These are phyloP conservation scores for Hymenoscyphus salicellus DNA, from an alignment of 2,329 filamentous ascomycete genomes.

Conservation along the genomic window DNA sequence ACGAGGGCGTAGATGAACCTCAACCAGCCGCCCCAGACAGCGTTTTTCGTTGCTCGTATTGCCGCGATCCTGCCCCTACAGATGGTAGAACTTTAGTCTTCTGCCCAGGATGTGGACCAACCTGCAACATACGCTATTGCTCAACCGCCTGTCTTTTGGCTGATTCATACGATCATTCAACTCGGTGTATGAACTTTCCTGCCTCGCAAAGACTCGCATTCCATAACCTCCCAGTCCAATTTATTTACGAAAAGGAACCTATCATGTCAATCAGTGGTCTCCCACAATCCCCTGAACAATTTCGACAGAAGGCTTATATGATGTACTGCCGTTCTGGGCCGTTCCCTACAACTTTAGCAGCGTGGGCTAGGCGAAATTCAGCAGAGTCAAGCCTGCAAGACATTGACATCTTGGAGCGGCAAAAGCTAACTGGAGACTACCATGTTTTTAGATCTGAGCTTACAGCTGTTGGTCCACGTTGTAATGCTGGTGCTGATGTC, in stretches of 20 bases:
- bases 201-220: slow-evolving; percentile 1
- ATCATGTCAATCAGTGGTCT: slow-evolving; percentile 5
- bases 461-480: slow-evolving; percentile 9
- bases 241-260: slow-evolving; percentile 13
- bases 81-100: slow-evolving; percentile 17
- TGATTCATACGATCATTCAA: slow-evolving; percentile 23
- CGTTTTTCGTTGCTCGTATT: slow-evolving; percentile 16
- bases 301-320: slow-evolving; percentile 29
- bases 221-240: slow-evolving; percentile 7
- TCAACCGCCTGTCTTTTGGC: slow-evolving; percentile 29
- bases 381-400: slow-evolving; percentile 1
- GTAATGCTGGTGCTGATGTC: slow-evolving; percentile 22
- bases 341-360: slow-evolving; percentile 24
- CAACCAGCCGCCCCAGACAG: background rate
- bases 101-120: slow-evolving; percentile 28
- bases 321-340: slow-evolving; percentile 26
- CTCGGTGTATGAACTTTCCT: slow-evolving; percentile 17
- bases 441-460: slow-evolving; percentile 28
- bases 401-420: slow-evolving; percentile 12
- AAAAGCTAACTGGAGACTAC: slow-evolving; percentile 28
- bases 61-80: slow-evolving; percentile 7
- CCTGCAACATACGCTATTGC: slow-evolving; percentile 25
- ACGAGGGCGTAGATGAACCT: background rate
- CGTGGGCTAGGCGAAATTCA: slow-evolving; percentile 21
- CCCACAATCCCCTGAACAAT: slow-evolving; percentile 18